Base-by-base conservation (phyloP, 1,284 basidiomycete genomes). In the Sanghuangporus sanghuang region DNA sequence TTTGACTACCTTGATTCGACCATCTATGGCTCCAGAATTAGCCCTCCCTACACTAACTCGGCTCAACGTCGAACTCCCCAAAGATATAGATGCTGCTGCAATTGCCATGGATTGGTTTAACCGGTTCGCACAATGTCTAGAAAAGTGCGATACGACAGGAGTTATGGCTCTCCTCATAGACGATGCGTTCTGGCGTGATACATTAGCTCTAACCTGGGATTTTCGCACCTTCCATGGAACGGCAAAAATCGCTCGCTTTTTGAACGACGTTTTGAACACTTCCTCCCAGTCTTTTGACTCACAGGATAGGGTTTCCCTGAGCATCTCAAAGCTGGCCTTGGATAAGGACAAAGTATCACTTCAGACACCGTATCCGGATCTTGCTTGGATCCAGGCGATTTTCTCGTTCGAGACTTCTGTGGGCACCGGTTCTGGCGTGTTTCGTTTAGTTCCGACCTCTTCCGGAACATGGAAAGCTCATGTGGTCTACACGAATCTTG, bases 401-500 rank as follows among this genome's bases (percentile, higher is more conserved):
- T 76, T 77, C 63, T 66, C 64, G 53, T 77, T 77, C 63, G 66
- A 71, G 52, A 75, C 75, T 9, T 48, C 62, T 12, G 61, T 69
- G 6, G 75, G 76, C 14, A 66, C 69, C 6, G 70, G 68, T 11
- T 74, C 68, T 46, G 75, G 73, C 48, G 65, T 76, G 38, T 71
- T 75, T 40, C 68, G 70, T 8, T 67, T 77, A 36, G 71, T 76
- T 27, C 74, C 70, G 38, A 12, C 66, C 64, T 21, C 75, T 11
- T 71, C 71, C 39, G 78, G 79, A 3, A 74, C 73, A 18, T 90
- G 86, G 87, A 84, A 82, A 65, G 82, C 81, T 1, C 80, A 83
- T 68, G 76, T 77, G 7, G 69, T 86, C 18, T 84, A 82, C 70
- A 87, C 86, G 1, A 80, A 83, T 67, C 76, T 89, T 5, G 85